Evolutionary conservation across 352 stramenopile genomes (phyloP), one percentile per base, ranked within the genome.

Genomic region (Phytophthora syringae): DNA sequence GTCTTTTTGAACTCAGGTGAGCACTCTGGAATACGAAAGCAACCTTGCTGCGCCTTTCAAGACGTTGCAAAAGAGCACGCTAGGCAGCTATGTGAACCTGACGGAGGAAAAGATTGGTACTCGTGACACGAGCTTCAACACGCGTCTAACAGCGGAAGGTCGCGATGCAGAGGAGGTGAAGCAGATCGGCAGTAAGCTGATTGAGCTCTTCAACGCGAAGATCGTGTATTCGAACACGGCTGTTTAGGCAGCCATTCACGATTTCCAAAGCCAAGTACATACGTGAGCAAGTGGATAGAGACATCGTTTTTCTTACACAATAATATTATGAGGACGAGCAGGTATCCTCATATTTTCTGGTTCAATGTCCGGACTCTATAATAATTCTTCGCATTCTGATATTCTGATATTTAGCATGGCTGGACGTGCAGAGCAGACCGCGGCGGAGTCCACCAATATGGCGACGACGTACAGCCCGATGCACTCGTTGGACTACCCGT

Each of bases 1-100:
- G n/a, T n/a, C n/a, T n/a, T n/a, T 54, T 85, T 22, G 73, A 80
- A 22, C 73, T 18, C 43, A 93, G 85, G 77, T 91, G 20, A 82
- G 77, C 30, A 94, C 84, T 22, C 30, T 91, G 57, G 68, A 74
- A 22, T 79, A 80, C 37, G 86, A 94, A 76, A 80, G 72, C 12
- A 69, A 73, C 22, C 67, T 94, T 21, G 84, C 84, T 20, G 67
- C 63, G 15, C 53, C 67, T n/a, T 72, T 93, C 42, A 86, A 80
- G 37, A 67, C 67, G 12, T 53, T 93, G 44, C 80, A 90, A 59
- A 90, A 90, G 36, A 66, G 71, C 54, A 72, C 74, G 15, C 87
- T 93, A 24, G 86, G 84, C 28, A 94, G 86, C 77, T 94, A 94
- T 59, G 57, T 93, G 53, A 95, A 93, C 60, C 60, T 90, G 43